A percentile compares a stretch with the other conserved stretches of the same genome.
Conservation (phyloP, 768 basidiomycete species). For the Trametes cingulata region DNA sequence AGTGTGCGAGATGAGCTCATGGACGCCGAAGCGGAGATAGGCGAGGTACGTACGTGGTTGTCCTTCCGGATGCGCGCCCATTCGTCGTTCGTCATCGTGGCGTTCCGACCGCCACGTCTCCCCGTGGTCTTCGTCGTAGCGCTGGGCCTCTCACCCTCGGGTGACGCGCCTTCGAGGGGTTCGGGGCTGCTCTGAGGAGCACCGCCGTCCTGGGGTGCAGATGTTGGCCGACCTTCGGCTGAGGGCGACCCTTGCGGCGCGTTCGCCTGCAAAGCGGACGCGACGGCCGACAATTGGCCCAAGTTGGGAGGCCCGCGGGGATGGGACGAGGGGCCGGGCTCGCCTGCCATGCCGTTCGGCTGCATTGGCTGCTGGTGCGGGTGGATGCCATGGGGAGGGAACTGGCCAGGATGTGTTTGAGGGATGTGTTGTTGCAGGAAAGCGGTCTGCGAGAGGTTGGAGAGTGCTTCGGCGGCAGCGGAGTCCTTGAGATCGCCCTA, state of each 20-base stretch:
- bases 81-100: slow-evolving; percentile 39
- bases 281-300: slow-evolving; percentile 24
- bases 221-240: slow-evolving; percentile 1
- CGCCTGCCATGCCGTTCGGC: slow-evolving; percentile 15
- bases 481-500: slow-evolving; percentile 55
- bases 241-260: slow-evolving; percentile 2
- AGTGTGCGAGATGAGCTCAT: background rate
- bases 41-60: slow-evolving; percentile 41
- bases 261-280: slow-evolving; percentile 21
- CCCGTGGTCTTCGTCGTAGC: slow-evolving; percentile 16
- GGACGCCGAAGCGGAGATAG: background rate
- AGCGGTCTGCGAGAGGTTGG: slow-evolving; percentile 51
- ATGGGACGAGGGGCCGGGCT: slow-evolving; percentile 34
- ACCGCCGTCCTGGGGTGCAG: slow-evolving; percentile 1
- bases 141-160: slow-evolving; percentile 14
- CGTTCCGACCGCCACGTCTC: slow-evolving; percentile 28
- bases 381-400: slow-evolving; percentile 22
- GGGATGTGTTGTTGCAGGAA: slow-evolving; percentile 25
- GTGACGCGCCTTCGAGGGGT: slow-evolving; percentile 11
- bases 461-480: slow-evolving; percentile 60
- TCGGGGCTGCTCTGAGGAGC: slow-evolving; percentile 12
- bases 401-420: slow-evolving; percentile 18
- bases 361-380: slow-evolving; percentile 16
- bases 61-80: slow-evolving; percentile 45
- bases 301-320: slow-evolving; percentile 33